Conservation (phyloP, 371 early-diverging fungal genomes). For the Mucor plumbeus region DNA sequence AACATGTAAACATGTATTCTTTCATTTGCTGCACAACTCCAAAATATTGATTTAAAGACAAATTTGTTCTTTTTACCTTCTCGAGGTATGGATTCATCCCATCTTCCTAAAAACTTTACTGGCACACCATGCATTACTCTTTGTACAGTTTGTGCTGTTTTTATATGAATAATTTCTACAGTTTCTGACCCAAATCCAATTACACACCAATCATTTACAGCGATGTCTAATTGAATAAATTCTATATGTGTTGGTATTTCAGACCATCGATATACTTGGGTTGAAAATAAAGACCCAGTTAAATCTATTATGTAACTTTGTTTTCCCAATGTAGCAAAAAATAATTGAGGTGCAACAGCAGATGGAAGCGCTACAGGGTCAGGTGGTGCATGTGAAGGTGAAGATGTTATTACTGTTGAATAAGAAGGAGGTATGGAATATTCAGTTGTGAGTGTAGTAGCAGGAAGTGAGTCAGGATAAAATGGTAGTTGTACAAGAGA, state of each 20-base stretch:
- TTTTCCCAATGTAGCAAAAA: constrained; percentile 48
- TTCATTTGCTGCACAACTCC: constrained; percentile 28
- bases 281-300: constrained; percentile 43
- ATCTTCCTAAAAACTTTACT: constrained; percentile 42
- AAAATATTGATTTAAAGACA: constrained; percentile 20
- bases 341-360: constrained; percentile 45
- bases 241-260: constrained; percentile 46
- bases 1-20: constrained; percentile 34
- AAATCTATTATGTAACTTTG: constrained; percentile 53
- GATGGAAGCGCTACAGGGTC: constrained; percentile 52
- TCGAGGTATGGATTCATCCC: constrained; percentile 19
- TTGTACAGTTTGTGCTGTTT: constrained; percentile 34
- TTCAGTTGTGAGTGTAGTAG: constrained; percentile 41
- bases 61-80: constrained; percentile 16
- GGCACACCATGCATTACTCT: constrained; percentile 46
- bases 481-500: constrained; percentile 52
- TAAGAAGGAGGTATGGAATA: constrained; percentile 52
- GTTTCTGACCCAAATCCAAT: constrained; percentile 45
- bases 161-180: constrained; percentile 41
- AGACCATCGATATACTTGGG: constrained; percentile 45
- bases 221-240: constrained; percentile 29
- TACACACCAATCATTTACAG: constrained; percentile 36
- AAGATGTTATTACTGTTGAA: constrained; percentile 38
- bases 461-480: constrained; percentile 46
- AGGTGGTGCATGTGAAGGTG: constrained; percentile 28